Conservation (phyloP, 768 basidiomycete species). For the Macrolepiota dolichaula region DNA sequence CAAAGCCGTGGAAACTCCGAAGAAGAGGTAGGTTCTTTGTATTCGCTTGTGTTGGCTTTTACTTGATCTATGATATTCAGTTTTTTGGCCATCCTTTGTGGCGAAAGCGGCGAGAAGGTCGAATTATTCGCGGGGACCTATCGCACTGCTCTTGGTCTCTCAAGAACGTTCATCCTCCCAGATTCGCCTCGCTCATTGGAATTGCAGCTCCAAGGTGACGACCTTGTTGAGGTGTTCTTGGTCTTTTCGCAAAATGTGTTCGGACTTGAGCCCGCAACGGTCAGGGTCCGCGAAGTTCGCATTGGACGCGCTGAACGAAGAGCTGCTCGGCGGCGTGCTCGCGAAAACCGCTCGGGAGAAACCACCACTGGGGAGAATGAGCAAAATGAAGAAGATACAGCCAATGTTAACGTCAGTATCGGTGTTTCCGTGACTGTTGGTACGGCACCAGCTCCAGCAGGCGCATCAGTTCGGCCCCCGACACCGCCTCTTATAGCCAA, state of each 20-base stretch:
- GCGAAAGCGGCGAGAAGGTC: conserved; percentile 90
- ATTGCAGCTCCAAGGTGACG: conserved; percentile 87
- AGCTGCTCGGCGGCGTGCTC: conserved; percentile 76
- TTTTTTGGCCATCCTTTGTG: conserved; percentile 90
- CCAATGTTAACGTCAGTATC: conserved; percentile 59
- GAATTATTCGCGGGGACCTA: conserved; percentile 92
- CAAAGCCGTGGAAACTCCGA: conserved; percentile 85
- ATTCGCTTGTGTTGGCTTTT: background rate
- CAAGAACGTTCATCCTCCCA: conserved; percentile 90
- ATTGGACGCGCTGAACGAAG: conserved; percentile 86
- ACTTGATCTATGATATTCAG: conserved; percentile 31
- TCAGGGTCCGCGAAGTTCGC: conserved; percentile 89
- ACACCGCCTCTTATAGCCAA: conserved; percentile 39
- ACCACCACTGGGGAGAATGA: conserved; percentile 36
- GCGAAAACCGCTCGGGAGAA: conserved; percentile 61
- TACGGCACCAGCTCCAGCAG: conserved; percentile 29
- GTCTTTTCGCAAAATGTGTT: conserved; percentile 92
- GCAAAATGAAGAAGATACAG: conserved; percentile 43
- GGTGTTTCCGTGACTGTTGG: conserved; percentile 52
- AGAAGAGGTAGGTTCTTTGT: conserved; percentile 62
- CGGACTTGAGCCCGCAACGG: conserved; percentile 88
- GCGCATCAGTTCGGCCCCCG: conserved; percentile 24
- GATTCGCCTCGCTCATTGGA: conserved; percentile 88
- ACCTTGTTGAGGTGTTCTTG: conserved; percentile 88
- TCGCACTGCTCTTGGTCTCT: conserved; percentile 82